Evolutionary conservation across 352 stramenopile species (phyloP), one percentile per base, ranked within the genome.

Genomic region (Phytophthora podocarpi): DNA sequence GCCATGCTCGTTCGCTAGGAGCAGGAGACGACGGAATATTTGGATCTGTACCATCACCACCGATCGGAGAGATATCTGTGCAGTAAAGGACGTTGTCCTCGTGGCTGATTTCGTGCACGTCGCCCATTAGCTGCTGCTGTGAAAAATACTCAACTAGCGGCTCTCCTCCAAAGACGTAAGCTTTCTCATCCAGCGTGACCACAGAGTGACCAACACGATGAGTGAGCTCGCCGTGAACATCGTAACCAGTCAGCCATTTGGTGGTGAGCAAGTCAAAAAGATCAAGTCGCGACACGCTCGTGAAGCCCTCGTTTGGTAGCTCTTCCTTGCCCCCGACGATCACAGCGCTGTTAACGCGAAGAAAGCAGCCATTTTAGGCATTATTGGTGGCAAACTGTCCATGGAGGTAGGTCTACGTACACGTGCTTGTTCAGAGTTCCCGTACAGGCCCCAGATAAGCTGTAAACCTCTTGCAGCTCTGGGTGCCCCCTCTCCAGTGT

Each of bases 161-260:
- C 23, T 91, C 79, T 4, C 85, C 85, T 13, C 85, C 85, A 63
- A 93, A 93, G 0, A 76, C 59, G 31, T 82, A 80, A 3, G 64
- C 70, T 39, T 68, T 64, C 3, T 70, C 37, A 26, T 74, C 52
- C 13, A 90, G 40, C 8, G 66, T 80, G 49, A 80, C 62, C 27
- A 74, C 58, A 3, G 70, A 78, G 41, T 82, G 78, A n/a, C 85
- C 80, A 16, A 89, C 74, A 27, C 80, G 75, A 6, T 76, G 74
- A 26, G 66, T 58, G 15, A 93, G 39, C 2, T 68, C 64, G 10
- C 82, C 82, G 15, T 82, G 60, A 4, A 90, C 68, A 60, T 92
- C 82, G 34, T 85, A 87, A 37, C 58, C 64, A n/a, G 59, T 69
- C 27, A 91, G 40, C 80, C 81, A 91, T 28, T 61, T 69, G n/a